Percentiles rank a stretch among this genome's conserved stretches.
phyloP scores from a whole-genome alignment of 495 filamentous ascomycete genomes.

The Rostrohypoxylon terebratum region DNA sequence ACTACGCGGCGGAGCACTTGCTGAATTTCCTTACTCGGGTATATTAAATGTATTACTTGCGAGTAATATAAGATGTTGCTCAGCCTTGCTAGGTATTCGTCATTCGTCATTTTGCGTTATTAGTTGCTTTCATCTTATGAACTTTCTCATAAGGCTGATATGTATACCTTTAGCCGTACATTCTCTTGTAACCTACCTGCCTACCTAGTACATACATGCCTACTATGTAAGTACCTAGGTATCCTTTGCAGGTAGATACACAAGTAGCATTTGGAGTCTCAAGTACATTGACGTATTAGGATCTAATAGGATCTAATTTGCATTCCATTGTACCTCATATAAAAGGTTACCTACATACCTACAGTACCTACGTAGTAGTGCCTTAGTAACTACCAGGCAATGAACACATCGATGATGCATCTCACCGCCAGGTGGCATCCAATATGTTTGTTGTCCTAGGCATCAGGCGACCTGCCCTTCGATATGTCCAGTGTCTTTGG shows the following conservation, averaged over 20 bases:
- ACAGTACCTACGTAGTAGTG: too few relatives aligned
- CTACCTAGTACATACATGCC: neutral
- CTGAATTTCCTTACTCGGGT: conserved; percentile 9
- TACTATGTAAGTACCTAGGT: neutral
- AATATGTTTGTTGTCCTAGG: neutral
- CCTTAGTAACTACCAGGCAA: neutral
- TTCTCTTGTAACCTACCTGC: neutral
- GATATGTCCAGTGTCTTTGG: neutral
- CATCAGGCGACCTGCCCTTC: neutral
- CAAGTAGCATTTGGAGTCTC: too few relatives aligned
- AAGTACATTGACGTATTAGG: neutral
- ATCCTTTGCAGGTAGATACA: neutral
- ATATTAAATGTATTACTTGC: too few relatives aligned
- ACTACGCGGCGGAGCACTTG: neutral
- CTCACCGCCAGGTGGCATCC: conserved; percentile 10
- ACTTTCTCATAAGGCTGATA: neutral
- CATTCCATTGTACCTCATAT: neutral
- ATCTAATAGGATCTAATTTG: too few relatives aligned
- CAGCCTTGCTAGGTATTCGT: conserved; percentile 37
- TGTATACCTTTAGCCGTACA: neutral
- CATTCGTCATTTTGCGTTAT: conserved; percentile 42
- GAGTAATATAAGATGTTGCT: conserved; percentile 25
- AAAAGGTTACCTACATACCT: neutral
- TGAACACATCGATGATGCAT: neutral
- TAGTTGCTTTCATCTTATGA: neutral